A percentile compares a stretch with the other conserved stretches of the same genome.
Evolutionary conservation across 2,329 filamentous ascomycete genomes (phyloP).

Genomic region (Chalaropsis thielavioides): DNA sequence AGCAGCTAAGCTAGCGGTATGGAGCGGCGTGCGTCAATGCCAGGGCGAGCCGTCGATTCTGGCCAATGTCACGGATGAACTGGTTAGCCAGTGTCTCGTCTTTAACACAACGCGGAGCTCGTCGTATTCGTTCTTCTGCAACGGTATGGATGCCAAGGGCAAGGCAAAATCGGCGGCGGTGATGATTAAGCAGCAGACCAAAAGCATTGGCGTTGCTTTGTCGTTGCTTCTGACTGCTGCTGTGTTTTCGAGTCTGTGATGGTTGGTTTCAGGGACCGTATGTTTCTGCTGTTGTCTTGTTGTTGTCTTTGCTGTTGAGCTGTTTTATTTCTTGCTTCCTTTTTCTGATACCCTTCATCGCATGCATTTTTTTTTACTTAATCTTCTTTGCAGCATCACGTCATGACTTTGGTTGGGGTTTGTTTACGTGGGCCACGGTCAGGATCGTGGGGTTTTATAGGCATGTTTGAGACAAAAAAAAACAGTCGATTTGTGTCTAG

Average conservation of each 20-base stretch:
- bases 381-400: neutral
- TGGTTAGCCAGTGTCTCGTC: slow-evolving; percentile 17
- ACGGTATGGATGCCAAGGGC: slow-evolving; percentile 15
- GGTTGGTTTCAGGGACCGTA: neutral
- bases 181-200: slow-evolving; percentile 12
- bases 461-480: too few relatives aligned
- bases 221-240: slow-evolving; percentile 13
- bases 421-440: neutral
- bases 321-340: neutral
- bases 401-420: neutral
- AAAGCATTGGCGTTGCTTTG: slow-evolving; percentile 9
- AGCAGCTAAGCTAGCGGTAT: slow-evolving; percentile 21
- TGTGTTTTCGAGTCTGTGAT: slow-evolving; percentile 14
- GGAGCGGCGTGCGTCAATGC: slow-evolving; percentile 46
- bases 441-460: too few relatives aligned
- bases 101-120: slow-evolving; percentile 15
- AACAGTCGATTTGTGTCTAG: too few relatives aligned
- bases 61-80: slow-evolving; percentile 30
- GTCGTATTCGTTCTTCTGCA: slow-evolving; percentile 17
- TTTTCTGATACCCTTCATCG: slow-evolving; percentile 13
- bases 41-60: slow-evolving; percentile 61
- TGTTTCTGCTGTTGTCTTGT: neutral
- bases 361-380: neutral
- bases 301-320: neutral
- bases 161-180: slow-evolving; percentile 14